phyloP scores from a whole-genome alignment of 495 filamentous ascomycete species.

The Immersiella caudata region DNA sequence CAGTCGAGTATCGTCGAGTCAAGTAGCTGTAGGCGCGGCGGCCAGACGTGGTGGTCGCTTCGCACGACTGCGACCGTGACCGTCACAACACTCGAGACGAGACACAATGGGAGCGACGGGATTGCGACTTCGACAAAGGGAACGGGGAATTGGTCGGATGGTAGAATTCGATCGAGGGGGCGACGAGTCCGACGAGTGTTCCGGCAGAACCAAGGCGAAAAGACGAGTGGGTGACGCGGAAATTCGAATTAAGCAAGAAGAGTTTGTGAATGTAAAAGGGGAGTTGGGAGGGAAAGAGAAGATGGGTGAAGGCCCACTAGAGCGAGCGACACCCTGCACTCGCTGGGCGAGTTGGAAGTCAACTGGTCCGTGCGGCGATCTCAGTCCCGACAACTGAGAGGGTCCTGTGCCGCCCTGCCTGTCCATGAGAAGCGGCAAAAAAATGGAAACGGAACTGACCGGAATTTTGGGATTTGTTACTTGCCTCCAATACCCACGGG shows the following conservation, averaged over 20 bases:
- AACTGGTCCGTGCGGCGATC: too few species aligned
- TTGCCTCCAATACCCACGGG: neutral
- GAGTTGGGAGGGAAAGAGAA: conserved; percentile 33
- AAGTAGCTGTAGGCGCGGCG: conserved; percentile 1
- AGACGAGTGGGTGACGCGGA: conserved; percentile 37
- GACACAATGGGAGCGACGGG: conserved; percentile 32
- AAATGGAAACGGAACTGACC: neutral
- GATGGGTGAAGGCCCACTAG: conserved; percentile 35
- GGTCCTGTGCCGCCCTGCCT: neutral
- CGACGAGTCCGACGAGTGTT: conserved; percentile 27
- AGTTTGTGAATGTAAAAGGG: conserved; percentile 34
- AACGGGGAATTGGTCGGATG: conserved; percentile 25
- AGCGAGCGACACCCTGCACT: conserved; percentile 1
- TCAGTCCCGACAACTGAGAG: too few species aligned
- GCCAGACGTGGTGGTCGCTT: conserved; percentile 17
- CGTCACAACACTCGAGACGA: conserved; percentile 26
- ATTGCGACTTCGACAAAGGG: conserved; percentile 42
- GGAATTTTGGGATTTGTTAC: neutral
- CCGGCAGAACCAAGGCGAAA: conserved; percentile 21
- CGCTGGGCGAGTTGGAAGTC: too few species aligned
- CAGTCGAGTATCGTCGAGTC: neutral
- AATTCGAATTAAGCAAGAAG: conserved; percentile 35
- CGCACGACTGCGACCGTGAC: conserved; percentile 23
- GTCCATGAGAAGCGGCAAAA: neutral
- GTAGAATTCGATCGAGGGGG: conserved; percentile 24